A percentile compares a stretch with the other conserved stretches of the same genome.
Evolutionary conservation across 2,329 filamentous ascomycete genomes (phyloP).

Genomic region (Cordyceps militaris): DNA sequence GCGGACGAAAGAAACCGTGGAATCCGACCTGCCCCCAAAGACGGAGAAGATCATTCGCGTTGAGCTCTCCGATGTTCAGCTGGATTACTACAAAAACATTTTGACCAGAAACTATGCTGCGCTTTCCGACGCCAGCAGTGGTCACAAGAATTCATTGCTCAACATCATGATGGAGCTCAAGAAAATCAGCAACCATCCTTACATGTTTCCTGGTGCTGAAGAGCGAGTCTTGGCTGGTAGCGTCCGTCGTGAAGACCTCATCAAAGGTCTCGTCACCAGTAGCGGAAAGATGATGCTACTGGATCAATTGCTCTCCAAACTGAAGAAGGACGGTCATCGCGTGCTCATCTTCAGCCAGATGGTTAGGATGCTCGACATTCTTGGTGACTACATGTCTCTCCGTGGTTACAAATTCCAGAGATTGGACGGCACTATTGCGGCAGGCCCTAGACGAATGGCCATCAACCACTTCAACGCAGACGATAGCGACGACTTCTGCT

Average conservation of each 20-base stretch:
- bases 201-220: slow-evolving; percentile 94
- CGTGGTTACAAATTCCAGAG: slow-evolving; percentile 94
- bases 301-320: slow-evolving; percentile 86
- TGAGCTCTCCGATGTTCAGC: slow-evolving; percentile 88
- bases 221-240: slow-evolving; percentile 79
- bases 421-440: slow-evolving; percentile 89
- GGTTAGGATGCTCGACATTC: slow-evolving; percentile 96
- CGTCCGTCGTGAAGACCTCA: slow-evolving; percentile 75
- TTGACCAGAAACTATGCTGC: slow-evolving; percentile 93
- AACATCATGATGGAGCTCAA: slow-evolving; percentile 99
- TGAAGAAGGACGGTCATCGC: slow-evolving; percentile 88
- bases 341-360: slow-evolving; percentile 99
- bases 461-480: slow-evolving; percentile 99
- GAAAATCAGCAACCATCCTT: slow-evolving; percentile 97
- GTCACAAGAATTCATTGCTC: slow-evolving; percentile 87
- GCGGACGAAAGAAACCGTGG: slow-evolving; percentile 93
- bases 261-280: slow-evolving; percentile 89
- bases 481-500: slow-evolving; percentile 91
- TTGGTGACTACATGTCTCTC: slow-evolving; percentile 87
- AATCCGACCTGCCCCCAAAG: slow-evolving; percentile 92
- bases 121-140: slow-evolving; percentile 80
- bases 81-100: slow-evolving; percentile 99
- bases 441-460: slow-evolving; percentile 78
- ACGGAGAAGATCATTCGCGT: slow-evolving; percentile 99
- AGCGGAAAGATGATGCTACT: slow-evolving; percentile 99